Evolutionary conservation across 176 grass and related monocot genomes (phyloP), one percentile per base, ranked within the genome.

Genomic region (Miscanthus lutarioriparius): DNA sequence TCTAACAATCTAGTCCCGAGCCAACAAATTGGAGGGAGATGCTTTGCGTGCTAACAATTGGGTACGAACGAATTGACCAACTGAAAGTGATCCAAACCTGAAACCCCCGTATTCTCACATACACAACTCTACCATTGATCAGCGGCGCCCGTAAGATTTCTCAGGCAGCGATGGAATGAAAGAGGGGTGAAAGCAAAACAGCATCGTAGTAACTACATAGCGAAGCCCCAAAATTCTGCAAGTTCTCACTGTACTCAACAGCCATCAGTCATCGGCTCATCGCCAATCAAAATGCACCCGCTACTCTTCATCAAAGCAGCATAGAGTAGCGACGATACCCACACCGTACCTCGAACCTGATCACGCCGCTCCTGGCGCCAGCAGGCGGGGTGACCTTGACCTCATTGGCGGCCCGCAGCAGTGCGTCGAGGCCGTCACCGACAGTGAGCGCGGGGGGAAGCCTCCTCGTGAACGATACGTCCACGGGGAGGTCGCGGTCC

Each of bases 301-400:
- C 33, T 11, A 58, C 72, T 65, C 41, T 35, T 43, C 40, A 77
- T 64, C 4, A 28, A 40, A 64, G 20, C 77, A 70, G 14, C 23
- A 8, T 11, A 10, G 2, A 40, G 25, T 64, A 14, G 54, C 2
- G 33, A 85, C 10, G 23, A 22, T 30, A 27, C 51, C 8, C 15
- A 35, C 5, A 64, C 6, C 75, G 53, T 82, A 87, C 89, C 89
- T 90, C 84, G 76, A 90, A 90, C 58, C 88, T 81, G 74, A 90
- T 83, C 43, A 90, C 56, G 3, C 84, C 84, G 48, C 88, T 90
- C 22, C 28, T 75, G 67, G 84, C 79, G 45, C 78, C 66, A 54
- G 83, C 56, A 44, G 83, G 88, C 26, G 88, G 83, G 83, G 53
- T 56, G 83, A 72, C 74, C 78, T 82, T 86, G 23, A 78, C 36